Conservation (phyloP, 768 basidiomycete species). For the Naganishia randhawae region DNA sequence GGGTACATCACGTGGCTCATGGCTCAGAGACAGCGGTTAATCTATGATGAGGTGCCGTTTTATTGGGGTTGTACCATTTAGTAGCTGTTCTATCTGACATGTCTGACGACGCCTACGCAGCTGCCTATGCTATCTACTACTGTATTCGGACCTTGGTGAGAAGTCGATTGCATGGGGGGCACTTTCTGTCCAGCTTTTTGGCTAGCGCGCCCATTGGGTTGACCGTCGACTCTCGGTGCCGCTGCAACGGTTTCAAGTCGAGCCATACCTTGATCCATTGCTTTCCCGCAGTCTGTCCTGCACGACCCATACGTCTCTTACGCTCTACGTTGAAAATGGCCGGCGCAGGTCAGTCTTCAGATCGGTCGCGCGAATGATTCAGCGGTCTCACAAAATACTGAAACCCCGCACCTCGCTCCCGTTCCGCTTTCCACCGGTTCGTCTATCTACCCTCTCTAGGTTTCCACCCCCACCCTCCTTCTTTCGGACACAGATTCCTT, state of each 20-base stretch:
- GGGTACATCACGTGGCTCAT: no score
- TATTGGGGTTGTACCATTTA: no score
- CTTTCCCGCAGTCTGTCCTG: background rate
- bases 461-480: constrained; percentile 83
- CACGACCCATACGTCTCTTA: background rate
- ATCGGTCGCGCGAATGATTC: background rate
- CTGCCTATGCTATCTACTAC: no score
- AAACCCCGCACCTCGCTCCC: background rate
- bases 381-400: background rate
- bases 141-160: no score
- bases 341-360: constrained; percentile 17
- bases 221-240: background rate
- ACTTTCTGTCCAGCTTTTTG: constrained; percentile 6
- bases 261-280: background rate
- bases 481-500: constrained; percentile 69
- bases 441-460: constrained; percentile 53
- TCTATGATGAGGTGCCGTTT: no score
- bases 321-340: constrained; percentile 14
- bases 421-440: background rate
- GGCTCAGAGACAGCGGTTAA: no score
- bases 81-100: no score
- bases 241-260: background rate
- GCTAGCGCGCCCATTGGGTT: constrained; percentile 1
- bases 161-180: background rate
- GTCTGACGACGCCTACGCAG: no score